Percentiles rank a stretch among this genome's conserved stretches.
Conservation (phyloP, 1,284 basidiomycete species). For the Porodaedalea pini region DNA sequence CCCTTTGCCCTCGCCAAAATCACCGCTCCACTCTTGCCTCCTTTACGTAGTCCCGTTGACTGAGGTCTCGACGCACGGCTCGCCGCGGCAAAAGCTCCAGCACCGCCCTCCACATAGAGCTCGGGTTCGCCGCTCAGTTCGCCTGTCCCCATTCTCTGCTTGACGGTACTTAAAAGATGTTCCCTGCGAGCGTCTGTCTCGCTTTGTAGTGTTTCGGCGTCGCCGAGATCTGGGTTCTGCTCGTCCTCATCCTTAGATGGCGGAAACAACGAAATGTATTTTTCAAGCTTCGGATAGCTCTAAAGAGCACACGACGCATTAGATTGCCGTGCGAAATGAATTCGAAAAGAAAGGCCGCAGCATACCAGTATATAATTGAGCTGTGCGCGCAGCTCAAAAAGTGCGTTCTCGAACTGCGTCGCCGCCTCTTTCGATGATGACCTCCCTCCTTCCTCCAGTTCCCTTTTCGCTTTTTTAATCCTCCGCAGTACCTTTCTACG, state of each 20-base stretch:
- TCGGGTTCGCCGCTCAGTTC: slow-evolving; percentile 65
- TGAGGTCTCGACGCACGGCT: not conserved
- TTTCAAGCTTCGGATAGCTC: slow-evolving; percentile 79
- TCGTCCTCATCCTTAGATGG: slow-evolving; percentile 50
- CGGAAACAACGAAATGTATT: slow-evolving; percentile 85
- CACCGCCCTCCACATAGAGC: slow-evolving; percentile 30
- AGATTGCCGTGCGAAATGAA: slow-evolving; percentile 2
- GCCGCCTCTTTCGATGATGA: slow-evolving; percentile 32
- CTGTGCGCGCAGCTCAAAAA: slow-evolving; percentile 67
- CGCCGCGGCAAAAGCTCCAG: not conserved
- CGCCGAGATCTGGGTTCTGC: slow-evolving; percentile 5
- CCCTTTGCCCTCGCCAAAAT: not conserved
- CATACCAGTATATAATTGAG: slow-evolving; percentile 81
- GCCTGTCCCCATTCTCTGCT: slow-evolving; percentile 59
- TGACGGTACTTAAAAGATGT: slow-evolving; percentile 59
- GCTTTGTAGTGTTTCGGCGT: slow-evolving; percentile 21
- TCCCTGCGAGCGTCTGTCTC: slow-evolving; percentile 51
- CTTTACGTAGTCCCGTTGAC: not conserved
- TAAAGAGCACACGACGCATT: slow-evolving; percentile 28
- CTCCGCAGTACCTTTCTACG: slow-evolving; percentile 77
- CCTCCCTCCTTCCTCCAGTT: slow-evolving; percentile 35
- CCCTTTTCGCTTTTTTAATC: slow-evolving; percentile 60
- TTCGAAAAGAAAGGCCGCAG: not conserved
- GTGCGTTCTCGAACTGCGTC: slow-evolving; percentile 43
- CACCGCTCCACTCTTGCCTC: not conserved